Conservation (phyloP, 345 rosid genomes). For the Arabidopsis thaliana region TAIR10.1 NC_003075.7:10706001-10706500, state of each 20-base stretch:
- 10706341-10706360: neutral
- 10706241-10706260: neutral
- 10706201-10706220: neutral
- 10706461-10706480: neutral
- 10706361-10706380: neutral
- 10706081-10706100: neutral
- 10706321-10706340: neutral
- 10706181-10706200: constrained; percentile 7
- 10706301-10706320: neutral
- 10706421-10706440: too few relatives aligned
- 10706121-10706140: neutral
- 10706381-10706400: neutral
- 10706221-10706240: neutral
- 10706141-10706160: constrained; percentile 8
- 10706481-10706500: neutral
- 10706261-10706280: neutral
- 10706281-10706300: neutral
- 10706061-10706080: constrained; percentile 22
- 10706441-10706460: neutral
- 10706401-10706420: neutral
- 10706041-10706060: constrained; percentile 26
- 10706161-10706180: constrained; percentile 1
- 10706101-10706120: neutral
- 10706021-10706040: constrained; percentile 33
- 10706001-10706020: constrained; percentile 25